A percentile compares a stretch with the other conserved stretches of the same genome.
These are phyloP conservation scores for Orbilia quercus DNA, from an alignment of 2,329 filamentous ascomycete genomes.

Conservation along the genomic window DNA sequence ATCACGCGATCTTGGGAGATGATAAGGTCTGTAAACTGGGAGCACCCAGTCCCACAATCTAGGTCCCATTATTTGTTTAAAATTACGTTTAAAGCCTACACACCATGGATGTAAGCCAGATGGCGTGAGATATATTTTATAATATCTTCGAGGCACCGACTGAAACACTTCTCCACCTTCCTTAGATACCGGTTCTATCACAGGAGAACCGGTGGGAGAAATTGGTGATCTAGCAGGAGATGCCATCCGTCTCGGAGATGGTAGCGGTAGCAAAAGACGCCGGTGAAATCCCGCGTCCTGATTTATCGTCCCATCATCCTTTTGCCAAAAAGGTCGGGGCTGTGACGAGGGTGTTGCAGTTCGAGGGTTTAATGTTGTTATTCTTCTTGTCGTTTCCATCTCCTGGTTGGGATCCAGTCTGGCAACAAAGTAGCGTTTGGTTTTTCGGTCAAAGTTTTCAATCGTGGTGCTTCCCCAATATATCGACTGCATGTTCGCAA, in stretches of 20 bases:
- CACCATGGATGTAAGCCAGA: conserved; percentile 46
- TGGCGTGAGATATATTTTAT: conserved; percentile 52
- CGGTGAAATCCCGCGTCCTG: conserved; percentile 48
- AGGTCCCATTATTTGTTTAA: conserved; percentile 50
- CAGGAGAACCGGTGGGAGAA: conserved; percentile 13
- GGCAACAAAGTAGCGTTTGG: conserved; percentile 53
- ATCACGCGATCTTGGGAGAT: conserved; percentile 39
- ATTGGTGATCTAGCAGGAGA: conserved; percentile 34
- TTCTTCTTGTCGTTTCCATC: conserved; percentile 20
- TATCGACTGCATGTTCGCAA: conserved; percentile 49
- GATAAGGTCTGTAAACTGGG: conserved; percentile 44
- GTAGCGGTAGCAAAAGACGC: conserved; percentile 34
- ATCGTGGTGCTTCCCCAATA: conserved; percentile 51
- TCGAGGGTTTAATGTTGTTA: conserved; percentile 32
- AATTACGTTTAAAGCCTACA: conserved; percentile 50
- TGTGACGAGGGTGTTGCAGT: conserved; percentile 25
- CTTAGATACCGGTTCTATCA: conserved; percentile 16
- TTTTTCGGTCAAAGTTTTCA: conserved; percentile 55
- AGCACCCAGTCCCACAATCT: conserved; percentile 53
- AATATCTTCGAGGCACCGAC: conserved; percentile 39
- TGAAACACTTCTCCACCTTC: conserved; percentile 3
- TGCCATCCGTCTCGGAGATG: conserved; percentile 28
- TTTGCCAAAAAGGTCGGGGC: conserved; percentile 47
- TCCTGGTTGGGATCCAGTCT: conserved; percentile 49
- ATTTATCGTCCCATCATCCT: conserved; percentile 40